Percentiles rank a stretch among this genome's conserved stretches.
Evolutionary conservation across 78 protist species (phyloP).

Genomic region (Salpingoeca rosetta): DNA sequence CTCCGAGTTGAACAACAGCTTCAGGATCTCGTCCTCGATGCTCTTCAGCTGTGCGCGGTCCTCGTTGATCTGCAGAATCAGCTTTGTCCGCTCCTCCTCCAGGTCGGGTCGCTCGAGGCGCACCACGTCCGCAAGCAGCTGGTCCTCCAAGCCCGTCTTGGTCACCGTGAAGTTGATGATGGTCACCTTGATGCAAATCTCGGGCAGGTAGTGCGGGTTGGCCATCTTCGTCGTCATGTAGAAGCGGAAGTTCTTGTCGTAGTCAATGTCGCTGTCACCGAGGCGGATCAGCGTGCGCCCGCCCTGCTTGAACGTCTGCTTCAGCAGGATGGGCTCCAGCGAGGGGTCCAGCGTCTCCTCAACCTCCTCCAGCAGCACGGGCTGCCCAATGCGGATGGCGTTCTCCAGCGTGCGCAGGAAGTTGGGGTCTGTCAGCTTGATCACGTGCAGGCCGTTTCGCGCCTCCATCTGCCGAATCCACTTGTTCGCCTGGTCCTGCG

Average conservation of each 20-base stretch:
- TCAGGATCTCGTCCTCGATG: constrained; percentile 50
- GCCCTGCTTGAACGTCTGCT: constrained; percentile 34
- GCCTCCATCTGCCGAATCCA: constrained; percentile 60
- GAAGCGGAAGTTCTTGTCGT: constrained; percentile 42
- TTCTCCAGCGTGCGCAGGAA: constrained; percentile 41
- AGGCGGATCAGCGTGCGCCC: constrained; percentile 52
- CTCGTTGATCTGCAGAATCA: constrained; percentile 32
- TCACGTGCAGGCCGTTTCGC: constrained; percentile 8
- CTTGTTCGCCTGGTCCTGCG: constrained; percentile 69
- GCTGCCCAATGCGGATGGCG: constrained; percentile 46
- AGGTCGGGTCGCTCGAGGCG: constrained; percentile 49
- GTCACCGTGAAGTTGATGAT: constrained; percentile 79
- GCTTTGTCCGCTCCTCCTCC: constrained; percentile 39
- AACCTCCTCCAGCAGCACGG: constrained; percentile 63
- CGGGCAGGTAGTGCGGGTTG: constrained; percentile 69
- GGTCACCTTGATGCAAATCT: constrained; percentile 60
- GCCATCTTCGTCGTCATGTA: constrained; percentile 67
- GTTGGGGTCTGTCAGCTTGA: constrained; percentile 42
- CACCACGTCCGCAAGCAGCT: constrained; percentile 61
- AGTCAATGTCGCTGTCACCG: constrained; percentile 65
- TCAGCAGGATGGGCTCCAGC: constrained; percentile 52
- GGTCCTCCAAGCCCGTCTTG: constrained; percentile 47
- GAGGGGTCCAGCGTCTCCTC: constrained; percentile 69
- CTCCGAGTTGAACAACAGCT: constrained; percentile 19
- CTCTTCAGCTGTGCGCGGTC: constrained; percentile 42